Base-by-base conservation (phyloP, 768 basidiomycete species). In the Hypsizygus marmoreus region DNA sequence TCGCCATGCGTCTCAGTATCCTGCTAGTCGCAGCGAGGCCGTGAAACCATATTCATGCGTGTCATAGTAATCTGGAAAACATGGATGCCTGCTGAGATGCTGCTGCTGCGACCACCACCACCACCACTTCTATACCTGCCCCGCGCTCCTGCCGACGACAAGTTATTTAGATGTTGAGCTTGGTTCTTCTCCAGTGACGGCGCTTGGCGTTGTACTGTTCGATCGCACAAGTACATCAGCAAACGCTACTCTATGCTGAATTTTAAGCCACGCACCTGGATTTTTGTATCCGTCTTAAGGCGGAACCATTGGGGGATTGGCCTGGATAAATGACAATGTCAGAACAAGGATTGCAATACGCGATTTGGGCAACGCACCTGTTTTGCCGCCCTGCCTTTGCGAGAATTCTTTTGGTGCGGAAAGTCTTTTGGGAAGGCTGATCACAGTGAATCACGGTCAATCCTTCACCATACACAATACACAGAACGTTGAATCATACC, bases 241-340 rank as follows among this genome's bases (percentile, higher is more conserved):
- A 20, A 24, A 35, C 16, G 24, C 32, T 28, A 30, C 31, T 24
- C 25, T 20, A 33, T 3, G 12, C 11, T 12, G 4, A 34, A 34
- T 29, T n/a, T n/a, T 24, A 19, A 9, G 49, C 62, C 28, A 64
- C 75, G 59, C 61, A 90, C 90, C 73, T 92, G 89, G 58, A 91
- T 95, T 79, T 97, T 95, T 54, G 88, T 88, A 68, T 93, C 95
- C 61, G 89, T 82, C 81, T 97, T 97, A 52, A 95, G 77, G 57
- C 94, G 92, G 84, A 97, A 97, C 95, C 95, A 99, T 65, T 97
- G 95, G 55, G 95, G 97, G 51, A 99, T 97, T 52, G 95, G 97
- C 66, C 91, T 93, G 43, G 30, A 23, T 26, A 41, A 28, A 38
- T 26, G 37, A 12, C n/a, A 11, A 24, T 43, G 11, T 57, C 11